phyloP scores from a whole-genome alignment of 306 rosid genomes.

The Quercus berberidifolia region DNA sequence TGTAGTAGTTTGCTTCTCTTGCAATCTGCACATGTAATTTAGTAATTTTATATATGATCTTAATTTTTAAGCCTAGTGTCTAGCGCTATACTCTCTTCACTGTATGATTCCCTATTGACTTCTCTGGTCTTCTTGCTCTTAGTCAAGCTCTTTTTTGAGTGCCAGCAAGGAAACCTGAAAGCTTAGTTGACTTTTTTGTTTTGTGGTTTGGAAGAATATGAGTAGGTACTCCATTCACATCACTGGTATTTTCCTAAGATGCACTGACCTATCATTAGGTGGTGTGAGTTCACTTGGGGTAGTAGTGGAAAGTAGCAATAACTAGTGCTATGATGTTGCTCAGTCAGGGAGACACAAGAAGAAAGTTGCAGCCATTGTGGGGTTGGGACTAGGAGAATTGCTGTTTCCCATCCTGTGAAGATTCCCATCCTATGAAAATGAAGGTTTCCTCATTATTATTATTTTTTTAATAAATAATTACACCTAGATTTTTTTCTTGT shows the following conservation, averaged over 20 bases:
- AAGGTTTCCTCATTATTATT: neutral
- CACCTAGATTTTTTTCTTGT: neutral
- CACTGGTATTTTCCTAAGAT: constrained; percentile 16
- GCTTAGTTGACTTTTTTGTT: constrained; percentile 35
- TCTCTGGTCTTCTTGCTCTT: constrained; percentile 15
- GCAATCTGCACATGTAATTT: constrained; percentile 18
- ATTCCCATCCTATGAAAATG: neutral
- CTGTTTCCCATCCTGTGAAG: constrained; percentile 1
- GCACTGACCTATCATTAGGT: constrained; percentile 7
- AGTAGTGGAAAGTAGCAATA: constrained; percentile 14
- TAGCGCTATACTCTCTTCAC: constrained; percentile 15
- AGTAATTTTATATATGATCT: constrained; percentile 7
- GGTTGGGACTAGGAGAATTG: constrained; percentile 15
- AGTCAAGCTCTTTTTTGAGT: constrained; percentile 24
- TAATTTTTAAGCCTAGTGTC: constrained; percentile 19
- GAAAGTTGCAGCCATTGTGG: constrained; percentile 18
- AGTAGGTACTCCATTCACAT: constrained; percentile 10
- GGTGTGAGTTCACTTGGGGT: constrained; percentile 17
- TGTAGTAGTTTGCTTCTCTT: constrained; percentile 27
- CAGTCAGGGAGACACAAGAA: neutral
- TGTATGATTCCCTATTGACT: constrained; percentile 24
- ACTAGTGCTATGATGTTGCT: constrained; percentile 21
- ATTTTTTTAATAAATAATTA: neutral
- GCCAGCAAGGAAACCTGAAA: constrained; percentile 27
- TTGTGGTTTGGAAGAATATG: constrained; percentile 22